phyloP scores from a whole-genome alignment of 257 asterid species.

The Nicotiana otophora region DNA sequence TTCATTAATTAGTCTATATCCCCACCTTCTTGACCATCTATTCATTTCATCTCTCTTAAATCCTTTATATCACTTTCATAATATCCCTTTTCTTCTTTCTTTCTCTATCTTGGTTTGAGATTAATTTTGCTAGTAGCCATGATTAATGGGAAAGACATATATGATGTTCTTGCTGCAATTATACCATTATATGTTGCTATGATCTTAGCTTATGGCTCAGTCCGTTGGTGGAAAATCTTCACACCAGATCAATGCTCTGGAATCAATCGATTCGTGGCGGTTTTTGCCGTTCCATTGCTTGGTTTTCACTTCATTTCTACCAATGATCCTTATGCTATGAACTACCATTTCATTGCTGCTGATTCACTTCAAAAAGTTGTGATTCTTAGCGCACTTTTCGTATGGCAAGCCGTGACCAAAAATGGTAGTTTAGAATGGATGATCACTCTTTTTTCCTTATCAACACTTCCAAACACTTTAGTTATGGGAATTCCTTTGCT shows the following conservation, averaged over 20 bases:
- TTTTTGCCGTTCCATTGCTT: constrained; percentile 82
- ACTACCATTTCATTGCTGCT: constrained; percentile 81
- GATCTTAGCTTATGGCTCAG: constrained; percentile 84
- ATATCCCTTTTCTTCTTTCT: neutral
- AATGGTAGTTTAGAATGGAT: constrained; percentile 72
- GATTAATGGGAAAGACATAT: constrained; percentile 79
- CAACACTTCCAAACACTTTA: constrained; percentile 84
- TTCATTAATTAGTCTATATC: neutral
- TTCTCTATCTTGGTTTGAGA: neutral
- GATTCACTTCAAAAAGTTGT: constrained; percentile 78
- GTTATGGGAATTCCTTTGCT: constrained; percentile 92
- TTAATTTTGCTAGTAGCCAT: constrained; percentile 15
- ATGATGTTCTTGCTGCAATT: constrained; percentile 78
- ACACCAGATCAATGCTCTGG: constrained; percentile 94
- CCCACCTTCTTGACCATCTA: neutral
- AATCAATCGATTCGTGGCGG: constrained; percentile 87
- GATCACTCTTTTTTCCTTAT: constrained; percentile 75
- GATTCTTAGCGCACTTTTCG: constrained; percentile 51
- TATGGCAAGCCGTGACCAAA: constrained; percentile 58
- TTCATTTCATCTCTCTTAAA: neutral
- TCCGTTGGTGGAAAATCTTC: constrained; percentile 89
- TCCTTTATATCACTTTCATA: neutral
- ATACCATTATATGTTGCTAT: constrained; percentile 79
- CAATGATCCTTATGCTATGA: constrained; percentile 72
- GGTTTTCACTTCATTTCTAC: constrained; percentile 88